A percentile compares a stretch with the other conserved stretches of the same genome.
Evolutionary conservation across 2,329 filamentous ascomycete genomes (phyloP).

Genomic region (Pseudopyricularia javanii): DNA sequence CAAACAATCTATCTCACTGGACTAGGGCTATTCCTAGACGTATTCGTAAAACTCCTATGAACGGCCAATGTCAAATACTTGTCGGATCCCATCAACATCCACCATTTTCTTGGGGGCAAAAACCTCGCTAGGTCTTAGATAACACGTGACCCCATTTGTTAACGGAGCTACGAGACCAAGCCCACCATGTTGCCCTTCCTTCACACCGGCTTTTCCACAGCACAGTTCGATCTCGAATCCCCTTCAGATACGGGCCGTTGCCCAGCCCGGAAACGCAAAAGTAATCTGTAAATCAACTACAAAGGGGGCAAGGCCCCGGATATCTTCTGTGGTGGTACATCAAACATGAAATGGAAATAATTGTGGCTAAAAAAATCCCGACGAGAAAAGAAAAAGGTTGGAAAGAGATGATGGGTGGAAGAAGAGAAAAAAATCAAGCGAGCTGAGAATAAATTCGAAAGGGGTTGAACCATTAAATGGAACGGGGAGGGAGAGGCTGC

Average conservation of each 20-base stretch:
- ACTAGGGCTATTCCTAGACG: neutral
- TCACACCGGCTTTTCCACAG: neutral
- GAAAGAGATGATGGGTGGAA: neutral
- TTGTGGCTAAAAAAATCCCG: neutral
- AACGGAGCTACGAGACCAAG: too few species aligned
- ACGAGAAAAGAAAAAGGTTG: neutral
- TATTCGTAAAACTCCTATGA: too few species aligned
- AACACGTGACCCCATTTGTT: too few species aligned
- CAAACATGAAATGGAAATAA: neutral
- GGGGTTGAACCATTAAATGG: slow-evolving; percentile 4
- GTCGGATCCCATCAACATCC: too few species aligned
- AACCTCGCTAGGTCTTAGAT: too few species aligned
- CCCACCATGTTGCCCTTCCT: neutral
- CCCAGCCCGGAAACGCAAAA: neutral
- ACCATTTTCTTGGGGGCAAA: too few species aligned
- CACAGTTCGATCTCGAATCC: neutral
- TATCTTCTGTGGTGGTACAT: neutral
- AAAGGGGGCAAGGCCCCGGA: neutral
- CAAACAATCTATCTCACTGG: neutral
- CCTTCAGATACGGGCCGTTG: neutral
- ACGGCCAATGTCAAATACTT: too few species aligned
- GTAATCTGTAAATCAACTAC: neutral
- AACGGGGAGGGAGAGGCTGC: slow-evolving; percentile 4
- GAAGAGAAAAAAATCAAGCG: neutral
- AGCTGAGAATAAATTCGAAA: too few species aligned